Evolutionary conservation across 2,329 filamentous ascomycete species (phyloP).

Genomic region (Furcasterigmium sp.): DNA sequence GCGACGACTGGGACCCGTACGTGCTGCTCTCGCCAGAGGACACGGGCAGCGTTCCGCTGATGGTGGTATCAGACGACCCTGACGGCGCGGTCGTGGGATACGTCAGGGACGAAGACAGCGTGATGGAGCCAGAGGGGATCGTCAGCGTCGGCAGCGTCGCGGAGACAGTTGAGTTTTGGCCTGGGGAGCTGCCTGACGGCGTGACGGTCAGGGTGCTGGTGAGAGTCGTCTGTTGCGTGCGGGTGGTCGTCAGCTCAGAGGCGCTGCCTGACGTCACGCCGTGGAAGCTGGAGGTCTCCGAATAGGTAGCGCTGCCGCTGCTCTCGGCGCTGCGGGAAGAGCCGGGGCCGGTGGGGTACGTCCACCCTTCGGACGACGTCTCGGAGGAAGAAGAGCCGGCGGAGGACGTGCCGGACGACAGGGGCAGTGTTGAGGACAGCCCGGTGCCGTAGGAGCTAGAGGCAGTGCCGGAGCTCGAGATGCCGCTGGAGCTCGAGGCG

Average conservation of each 20-base stretch:
- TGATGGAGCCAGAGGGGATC: slow-evolving; percentile 1
- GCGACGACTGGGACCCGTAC: neutral
- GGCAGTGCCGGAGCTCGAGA: neutral
- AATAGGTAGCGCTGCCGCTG: neutral
- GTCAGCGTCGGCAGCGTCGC: neutral
- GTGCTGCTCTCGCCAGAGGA: neutral
- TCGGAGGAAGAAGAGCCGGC: neutral
- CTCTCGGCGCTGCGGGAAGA: neutral
- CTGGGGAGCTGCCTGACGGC: neutral
- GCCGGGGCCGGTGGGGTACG: neutral
- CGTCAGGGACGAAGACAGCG: slow-evolving; percentile 5
- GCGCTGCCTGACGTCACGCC: neutral
- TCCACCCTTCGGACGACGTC: neutral
- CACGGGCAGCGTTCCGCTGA: neutral
- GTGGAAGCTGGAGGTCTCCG: neutral
- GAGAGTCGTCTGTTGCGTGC: neutral
- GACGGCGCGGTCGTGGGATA: slow-evolving; percentile 4
- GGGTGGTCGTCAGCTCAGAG: neutral
- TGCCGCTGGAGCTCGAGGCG: neutral
- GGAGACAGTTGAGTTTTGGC: neutral
- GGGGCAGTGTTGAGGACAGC: too few relatives aligned
- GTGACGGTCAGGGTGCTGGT: slow-evolving; percentile 1
- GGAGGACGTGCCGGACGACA: neutral
- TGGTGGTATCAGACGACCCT: neutral
- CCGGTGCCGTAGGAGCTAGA: too few relatives aligned